Base-by-base conservation (phyloP, 83 land plant genomes). In the Picea engelmannii region DNA sequence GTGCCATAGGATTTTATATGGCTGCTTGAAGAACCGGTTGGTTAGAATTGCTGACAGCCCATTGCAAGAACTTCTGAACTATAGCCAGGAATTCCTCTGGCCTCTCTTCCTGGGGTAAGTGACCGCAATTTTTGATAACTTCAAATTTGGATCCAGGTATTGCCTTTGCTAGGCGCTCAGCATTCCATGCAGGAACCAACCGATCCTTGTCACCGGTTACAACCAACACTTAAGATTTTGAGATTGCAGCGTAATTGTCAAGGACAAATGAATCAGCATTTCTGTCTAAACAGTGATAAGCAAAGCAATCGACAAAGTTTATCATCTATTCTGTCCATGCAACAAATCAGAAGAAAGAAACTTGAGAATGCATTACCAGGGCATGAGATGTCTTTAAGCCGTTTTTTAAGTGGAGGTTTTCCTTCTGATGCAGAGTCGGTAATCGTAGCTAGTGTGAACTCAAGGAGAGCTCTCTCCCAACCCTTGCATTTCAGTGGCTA, bases 181-280 rank as follows among this genome's bases (percentile, higher is more conserved):
- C 88, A 88, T 95, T 97, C 98, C 98, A 95, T 58, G 95, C 66
- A 20, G 99, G 99, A 40, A 97, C 99, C 20, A 97, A 42, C 10
- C 95, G 92, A 73, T 97, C 99, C 18, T 74, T 91, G 76, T 97
- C 99, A 16, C 99, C 99, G 8, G 95, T 92, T 24, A 97, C 80
- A 10, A 97, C 83, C 60, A 97, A 84, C 25, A 97, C 98, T 97
- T 87, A 58, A 64, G 24, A 62, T 11, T 78, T 38, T 24, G 27
- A 76, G 31, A n/a, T 55, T 68, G 52, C 31, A 58, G 18, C 24
- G 6, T 24, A 55, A 6, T 49, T 24, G 78, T 31, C 60, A 52
- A 75, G 55, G 52, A 52, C 31, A 75, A 49, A 49, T 24, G 25
- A 49, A 52, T 75, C 35, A 75, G 78, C 31, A 55, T 75, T 13